Percentiles rank a stretch among this genome's conserved stretches.
Conservation (phyloP, 495 filamentous ascomycete species). For the Xylaria acuta region DNA sequence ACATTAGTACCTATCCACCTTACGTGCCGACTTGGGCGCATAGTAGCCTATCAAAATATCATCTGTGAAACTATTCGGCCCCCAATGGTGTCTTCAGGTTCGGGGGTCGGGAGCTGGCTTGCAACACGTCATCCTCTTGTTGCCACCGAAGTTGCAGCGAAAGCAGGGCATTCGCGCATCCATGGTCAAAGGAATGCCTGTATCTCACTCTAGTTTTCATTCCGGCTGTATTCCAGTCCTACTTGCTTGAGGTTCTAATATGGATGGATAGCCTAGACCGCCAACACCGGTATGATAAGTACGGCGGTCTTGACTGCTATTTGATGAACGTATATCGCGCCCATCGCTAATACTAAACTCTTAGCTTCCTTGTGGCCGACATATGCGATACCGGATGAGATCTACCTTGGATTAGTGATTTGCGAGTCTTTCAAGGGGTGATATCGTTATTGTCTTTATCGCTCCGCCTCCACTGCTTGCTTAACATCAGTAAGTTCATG, state of each 20-base stretch:
- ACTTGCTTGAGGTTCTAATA: neutral
- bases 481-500: neutral
- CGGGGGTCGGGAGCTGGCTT: neutral
- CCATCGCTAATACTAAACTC: neutral
- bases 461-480: neutral
- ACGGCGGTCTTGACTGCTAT: neutral
- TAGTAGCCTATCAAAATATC: neutral
- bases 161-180: neutral
- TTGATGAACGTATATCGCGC: neutral
- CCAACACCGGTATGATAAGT: neutral
- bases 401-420: neutral
- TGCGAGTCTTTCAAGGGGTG: neutral
- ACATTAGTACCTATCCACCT: neutral
- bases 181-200: too few species aligned
- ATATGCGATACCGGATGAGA: neutral
- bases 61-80: neutral
- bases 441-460: neutral
- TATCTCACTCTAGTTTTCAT: too few species aligned
- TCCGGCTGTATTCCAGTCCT: neutral
- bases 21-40: neutral
- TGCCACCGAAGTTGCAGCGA: neutral
- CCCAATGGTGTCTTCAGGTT: neutral
- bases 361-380: neutral
- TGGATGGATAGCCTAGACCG: slow-evolving; percentile 1
- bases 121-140: slow-evolving; percentile 11